These are phyloP conservation scores for Microbotryum violaceum DNA, from an alignment of 1,284 basidiomycete genomes.

Conservation along the genomic window DNA sequence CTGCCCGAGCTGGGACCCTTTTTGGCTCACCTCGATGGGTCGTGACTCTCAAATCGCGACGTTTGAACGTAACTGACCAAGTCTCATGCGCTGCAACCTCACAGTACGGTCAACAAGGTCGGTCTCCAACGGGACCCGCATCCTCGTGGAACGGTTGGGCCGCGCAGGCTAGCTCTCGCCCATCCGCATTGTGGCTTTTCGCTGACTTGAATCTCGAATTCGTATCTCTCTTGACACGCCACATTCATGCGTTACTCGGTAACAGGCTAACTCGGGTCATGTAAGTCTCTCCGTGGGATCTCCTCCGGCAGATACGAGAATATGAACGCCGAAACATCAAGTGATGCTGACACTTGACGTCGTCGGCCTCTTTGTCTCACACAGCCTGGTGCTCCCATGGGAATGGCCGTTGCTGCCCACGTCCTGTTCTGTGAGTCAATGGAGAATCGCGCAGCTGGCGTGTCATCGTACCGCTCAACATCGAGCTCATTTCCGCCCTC, in stretches of 20 bases:
- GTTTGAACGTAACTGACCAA: no score
- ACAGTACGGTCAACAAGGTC: constrained; percentile 34
- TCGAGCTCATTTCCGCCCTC: constrained; percentile 52
- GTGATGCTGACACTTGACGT: background rate
- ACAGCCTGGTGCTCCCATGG: constrained; percentile 68
- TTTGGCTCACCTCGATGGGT: background rate
- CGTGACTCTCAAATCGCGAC: background rate
- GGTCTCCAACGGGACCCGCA: background rate
- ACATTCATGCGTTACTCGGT: background rate
- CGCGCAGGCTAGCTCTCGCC: no score
- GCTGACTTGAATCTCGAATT: no score
- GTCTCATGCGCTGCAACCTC: no score
- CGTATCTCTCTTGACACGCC: no score
- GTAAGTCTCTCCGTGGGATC: constrained; percentile 54
- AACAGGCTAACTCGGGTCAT: constrained; percentile 83
- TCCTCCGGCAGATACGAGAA: background rate
- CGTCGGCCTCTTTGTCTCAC: background rate
- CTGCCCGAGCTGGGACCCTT: background rate
- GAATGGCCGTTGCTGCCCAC: constrained; percentile 63
- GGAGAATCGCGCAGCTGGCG: background rate
- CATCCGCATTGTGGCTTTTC: no score
- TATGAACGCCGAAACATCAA: background rate
- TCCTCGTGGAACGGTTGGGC: background rate
- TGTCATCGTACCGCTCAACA: background rate
- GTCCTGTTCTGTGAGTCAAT: constrained; percentile 51